A percentile compares a stretch with the other conserved stretches of the same genome.
Conservation (phyloP, 345 rosid genomes). For the Garcia nutans region DNA sequence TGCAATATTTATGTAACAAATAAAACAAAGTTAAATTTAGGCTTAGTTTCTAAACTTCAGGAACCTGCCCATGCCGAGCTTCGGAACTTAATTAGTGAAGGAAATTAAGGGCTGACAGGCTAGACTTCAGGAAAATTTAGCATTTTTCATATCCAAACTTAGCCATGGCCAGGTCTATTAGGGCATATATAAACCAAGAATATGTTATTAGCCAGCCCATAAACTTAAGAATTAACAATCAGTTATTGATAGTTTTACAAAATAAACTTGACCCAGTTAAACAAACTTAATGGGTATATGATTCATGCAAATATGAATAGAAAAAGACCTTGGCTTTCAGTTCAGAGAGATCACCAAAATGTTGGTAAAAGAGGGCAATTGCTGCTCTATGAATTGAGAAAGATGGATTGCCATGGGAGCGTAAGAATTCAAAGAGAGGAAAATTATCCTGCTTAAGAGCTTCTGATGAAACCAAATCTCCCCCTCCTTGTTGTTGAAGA, state of each 20-base stretch:
- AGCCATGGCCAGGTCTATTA: no score
- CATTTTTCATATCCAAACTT: no score
- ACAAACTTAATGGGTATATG: neutral
- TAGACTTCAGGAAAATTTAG: no score
- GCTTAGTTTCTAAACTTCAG: no score
- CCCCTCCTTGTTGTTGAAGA: conserved; percentile 26
- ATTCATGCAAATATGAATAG: no score
- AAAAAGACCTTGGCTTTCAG: conserved; percentile 44
- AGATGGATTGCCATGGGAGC: conserved; percentile 30
- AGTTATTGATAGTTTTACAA: neutral
- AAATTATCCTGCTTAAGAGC: conserved; percentile 15
- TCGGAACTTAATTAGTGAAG: no score
- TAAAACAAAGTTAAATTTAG: no score
- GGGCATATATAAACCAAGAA: neutral
- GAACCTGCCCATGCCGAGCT: no score
- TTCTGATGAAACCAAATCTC: conserved; percentile 31
- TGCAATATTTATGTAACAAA: no score
- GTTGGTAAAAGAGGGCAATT: conserved; percentile 35
- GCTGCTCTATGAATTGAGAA: conserved; percentile 45
- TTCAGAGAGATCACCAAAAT: conserved; percentile 24
- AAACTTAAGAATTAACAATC: no score
- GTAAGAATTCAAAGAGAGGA: conserved; percentile 41
- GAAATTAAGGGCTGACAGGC: no score
- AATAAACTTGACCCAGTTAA: conserved; percentile 1
- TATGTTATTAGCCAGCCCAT: no score